Evolutionary conservation across 2,329 filamentous ascomycete species (phyloP).

Genomic region (Sporothrix inflata): DNA sequence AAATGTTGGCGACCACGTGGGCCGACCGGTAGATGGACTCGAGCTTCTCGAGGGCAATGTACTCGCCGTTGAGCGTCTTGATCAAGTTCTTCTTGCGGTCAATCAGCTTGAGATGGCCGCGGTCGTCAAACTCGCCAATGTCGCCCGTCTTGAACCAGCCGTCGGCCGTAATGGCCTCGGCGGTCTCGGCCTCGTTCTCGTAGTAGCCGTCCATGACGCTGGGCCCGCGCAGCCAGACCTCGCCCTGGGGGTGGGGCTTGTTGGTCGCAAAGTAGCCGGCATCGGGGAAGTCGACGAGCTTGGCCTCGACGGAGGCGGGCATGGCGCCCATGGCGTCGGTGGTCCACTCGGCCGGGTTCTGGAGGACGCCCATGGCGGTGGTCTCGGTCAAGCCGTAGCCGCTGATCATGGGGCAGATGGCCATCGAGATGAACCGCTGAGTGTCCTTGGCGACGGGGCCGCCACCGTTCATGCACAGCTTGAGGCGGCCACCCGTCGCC

Average conservation of each 20-base stretch:
- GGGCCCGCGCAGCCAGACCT: slow-evolving; percentile 83
- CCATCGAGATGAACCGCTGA: slow-evolving; percentile 84
- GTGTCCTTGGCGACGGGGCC: slow-evolving; percentile 85
- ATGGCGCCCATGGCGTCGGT: slow-evolving; percentile 73
- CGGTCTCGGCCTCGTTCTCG: slow-evolving; percentile 76
- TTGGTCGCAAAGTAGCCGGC: slow-evolving; percentile 78
- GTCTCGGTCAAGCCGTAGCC: slow-evolving; percentile 90
- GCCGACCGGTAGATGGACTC: slow-evolving; percentile 58
- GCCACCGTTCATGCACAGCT: slow-evolving; percentile 83
- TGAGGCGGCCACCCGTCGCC: slow-evolving; percentile 78
- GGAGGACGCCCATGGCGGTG: slow-evolving; percentile 71
- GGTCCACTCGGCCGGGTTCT: slow-evolving; percentile 80
- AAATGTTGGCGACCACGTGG: slow-evolving; percentile 58
- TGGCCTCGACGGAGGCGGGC: slow-evolving; percentile 74
- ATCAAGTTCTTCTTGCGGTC: slow-evolving; percentile 90
- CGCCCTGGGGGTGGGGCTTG: slow-evolving; percentile 76
- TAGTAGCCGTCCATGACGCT: slow-evolving; percentile 74
- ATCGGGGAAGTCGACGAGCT: slow-evolving; percentile 83
- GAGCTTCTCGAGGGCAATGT: slow-evolving; percentile 78
- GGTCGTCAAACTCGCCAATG: slow-evolving; percentile 75
- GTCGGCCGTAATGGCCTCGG: slow-evolving; percentile 68
- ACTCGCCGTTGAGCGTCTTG: slow-evolving; percentile 81
- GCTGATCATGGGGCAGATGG: slow-evolving; percentile 85
- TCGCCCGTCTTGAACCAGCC: slow-evolving; percentile 91
- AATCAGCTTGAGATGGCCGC: slow-evolving; percentile 74